Conservation (phyloP, 345 rosid species). For the Eucalyptus pauciflora region DNA sequence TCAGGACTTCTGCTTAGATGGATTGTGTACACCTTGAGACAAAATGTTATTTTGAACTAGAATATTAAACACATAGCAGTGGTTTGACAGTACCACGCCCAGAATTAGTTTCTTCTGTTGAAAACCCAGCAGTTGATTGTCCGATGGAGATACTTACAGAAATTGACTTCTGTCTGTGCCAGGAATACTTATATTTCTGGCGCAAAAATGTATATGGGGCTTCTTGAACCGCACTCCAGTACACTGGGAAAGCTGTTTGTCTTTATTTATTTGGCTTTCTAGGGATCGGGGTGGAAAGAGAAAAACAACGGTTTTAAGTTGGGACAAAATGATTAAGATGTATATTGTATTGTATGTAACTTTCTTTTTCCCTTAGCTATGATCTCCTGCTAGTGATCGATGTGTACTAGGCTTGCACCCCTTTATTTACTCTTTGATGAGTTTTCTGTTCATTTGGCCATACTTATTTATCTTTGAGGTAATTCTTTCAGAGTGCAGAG, state of each 20-base stretch:
- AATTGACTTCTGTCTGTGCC: background rate
- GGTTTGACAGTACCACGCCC: background rate
- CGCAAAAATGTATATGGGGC: background rate
- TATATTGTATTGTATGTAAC: background rate
- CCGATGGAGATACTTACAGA: background rate
- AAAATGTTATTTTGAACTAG: background rate
- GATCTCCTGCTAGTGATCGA: background rate
- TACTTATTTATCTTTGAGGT: background rate
- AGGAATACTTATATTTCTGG: background rate
- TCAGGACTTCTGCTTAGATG: background rate
- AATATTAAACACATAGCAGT: background rate
- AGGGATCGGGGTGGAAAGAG: background rate
- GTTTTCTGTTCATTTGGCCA: background rate
- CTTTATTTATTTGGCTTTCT: background rate
- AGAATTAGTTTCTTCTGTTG: background rate
- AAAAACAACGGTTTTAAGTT: background rate
- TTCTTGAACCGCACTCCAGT: background rate
- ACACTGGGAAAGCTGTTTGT: background rate
- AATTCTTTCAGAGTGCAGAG: slow-evolving; percentile 64
- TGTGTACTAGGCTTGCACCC: background rate
- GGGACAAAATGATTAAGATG: background rate
- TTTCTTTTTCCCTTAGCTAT: background rate
- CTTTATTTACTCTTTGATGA: background rate
- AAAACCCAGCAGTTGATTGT: background rate
- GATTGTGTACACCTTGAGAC: background rate